phyloP scores from a whole-genome alignment of 2,329 filamentous ascomycete species.

The Scytalidium lignicola region DNA sequence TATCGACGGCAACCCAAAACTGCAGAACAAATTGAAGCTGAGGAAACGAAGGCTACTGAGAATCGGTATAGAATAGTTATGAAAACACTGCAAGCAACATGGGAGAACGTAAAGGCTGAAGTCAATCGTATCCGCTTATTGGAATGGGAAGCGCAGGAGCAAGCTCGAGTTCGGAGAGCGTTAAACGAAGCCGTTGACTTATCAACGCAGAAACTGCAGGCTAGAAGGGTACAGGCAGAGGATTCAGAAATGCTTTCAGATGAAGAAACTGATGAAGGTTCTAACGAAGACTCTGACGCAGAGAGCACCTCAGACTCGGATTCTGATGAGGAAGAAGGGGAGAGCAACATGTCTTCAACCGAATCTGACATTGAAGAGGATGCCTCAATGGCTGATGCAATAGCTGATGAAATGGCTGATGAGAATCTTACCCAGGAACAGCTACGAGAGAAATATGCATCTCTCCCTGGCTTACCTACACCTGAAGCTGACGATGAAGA shows the following conservation, averaged over 20 bases:
- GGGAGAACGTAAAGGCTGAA: constrained; percentile 59
- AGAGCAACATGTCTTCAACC: constrained; percentile 58
- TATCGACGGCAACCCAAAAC: constrained; percentile 67
- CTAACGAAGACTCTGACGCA: constrained; percentile 33
- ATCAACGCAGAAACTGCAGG: constrained; percentile 63
- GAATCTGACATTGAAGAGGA: constrained; percentile 55
- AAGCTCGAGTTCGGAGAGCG: constrained; percentile 60
- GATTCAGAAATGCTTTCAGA: constrained; percentile 47
- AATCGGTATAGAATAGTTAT: constrained; percentile 68
- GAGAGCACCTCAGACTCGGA: constrained; percentile 39
- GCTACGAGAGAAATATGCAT: constrained; percentile 62
- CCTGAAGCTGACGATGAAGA: constrained; percentile 26
- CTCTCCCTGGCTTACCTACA: constrained; percentile 43
- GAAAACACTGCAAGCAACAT: constrained; percentile 49
- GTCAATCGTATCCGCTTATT: constrained; percentile 55
- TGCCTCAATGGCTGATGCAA: constrained; percentile 37
- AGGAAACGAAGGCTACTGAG: constrained; percentile 64
- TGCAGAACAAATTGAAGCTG: constrained; percentile 74
- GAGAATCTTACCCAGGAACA: constrained; percentile 66
- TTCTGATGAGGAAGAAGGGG: constrained; percentile 35
- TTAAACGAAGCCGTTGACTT: constrained; percentile 69
- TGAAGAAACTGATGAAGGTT: constrained; percentile 29
- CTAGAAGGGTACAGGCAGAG: constrained; percentile 42
- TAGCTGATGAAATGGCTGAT: constrained; percentile 57
- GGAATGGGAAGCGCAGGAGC: constrained; percentile 61